These are phyloP conservation scores for Xylaria sp. DNA, from an alignment of 2,329 filamentous ascomycete species.

Conservation along the genomic window DNA sequence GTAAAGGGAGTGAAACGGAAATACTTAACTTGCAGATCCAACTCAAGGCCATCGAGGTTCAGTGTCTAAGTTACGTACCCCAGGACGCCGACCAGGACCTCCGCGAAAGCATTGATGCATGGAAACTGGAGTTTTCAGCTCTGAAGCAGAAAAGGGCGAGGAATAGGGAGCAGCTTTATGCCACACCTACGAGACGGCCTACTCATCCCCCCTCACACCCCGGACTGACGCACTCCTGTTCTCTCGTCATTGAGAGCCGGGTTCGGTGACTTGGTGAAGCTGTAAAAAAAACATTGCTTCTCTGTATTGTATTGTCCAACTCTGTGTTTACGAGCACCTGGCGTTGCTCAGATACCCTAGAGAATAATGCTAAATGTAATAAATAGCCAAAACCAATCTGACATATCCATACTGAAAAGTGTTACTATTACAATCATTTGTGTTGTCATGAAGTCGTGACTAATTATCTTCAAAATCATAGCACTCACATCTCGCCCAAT, in stretches of 20 bases:
- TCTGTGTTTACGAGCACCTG: neutral
- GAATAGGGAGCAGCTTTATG: conserved; percentile 18
- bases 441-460: neutral
- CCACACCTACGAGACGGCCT: conserved; percentile 17
- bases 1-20: conserved; percentile 53
- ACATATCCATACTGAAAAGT: neutral
- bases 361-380: neutral
- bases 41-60: conserved; percentile 57
- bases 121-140: conserved; percentile 55
- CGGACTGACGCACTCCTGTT: neutral
- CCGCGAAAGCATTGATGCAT: conserved; percentile 52
- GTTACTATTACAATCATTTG: neutral
- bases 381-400: neutral
- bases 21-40: conserved; percentile 57
- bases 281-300: conserved; percentile 3
- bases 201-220: neutral
- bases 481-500: neutral
- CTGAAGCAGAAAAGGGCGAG: conserved; percentile 44
- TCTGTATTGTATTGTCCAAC: neutral
- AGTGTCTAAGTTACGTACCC: conserved; percentile 45
- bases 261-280: conserved; percentile 2
- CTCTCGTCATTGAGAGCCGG: neutral
- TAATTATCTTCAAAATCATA: neutral
- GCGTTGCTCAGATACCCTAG: conserved; percentile 15
- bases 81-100: conserved; percentile 51